Percentiles rank a stretch among this genome's conserved stretches.
These are phyloP conservation scores for Tolypocladium album DNA, from an alignment of 2,329 filamentous ascomycete genomes.

Conservation along the genomic window DNA sequence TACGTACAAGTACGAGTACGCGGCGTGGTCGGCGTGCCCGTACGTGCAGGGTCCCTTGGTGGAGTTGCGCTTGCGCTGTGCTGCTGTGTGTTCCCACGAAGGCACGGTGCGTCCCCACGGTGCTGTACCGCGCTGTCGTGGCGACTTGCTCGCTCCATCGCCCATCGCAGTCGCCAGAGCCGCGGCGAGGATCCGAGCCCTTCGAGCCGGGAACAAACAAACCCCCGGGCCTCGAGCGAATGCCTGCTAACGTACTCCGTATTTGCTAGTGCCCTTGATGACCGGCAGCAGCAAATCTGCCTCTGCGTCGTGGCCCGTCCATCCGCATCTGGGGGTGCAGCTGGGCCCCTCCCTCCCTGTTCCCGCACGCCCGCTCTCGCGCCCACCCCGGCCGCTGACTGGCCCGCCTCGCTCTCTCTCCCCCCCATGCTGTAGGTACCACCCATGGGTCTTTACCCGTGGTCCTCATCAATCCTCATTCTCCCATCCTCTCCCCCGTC, in stretches of 20 bases:
- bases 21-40: neutral
- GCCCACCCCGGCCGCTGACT: neutral
- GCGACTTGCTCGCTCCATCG: neutral
- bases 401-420: conserved; percentile 1
- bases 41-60: neutral
- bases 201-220: too few relatives aligned
- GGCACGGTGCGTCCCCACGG: too few relatives aligned
- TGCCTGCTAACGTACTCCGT: too few relatives aligned
- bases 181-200: neutral
- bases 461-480: conserved; percentile 3
- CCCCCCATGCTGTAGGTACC: neutral
- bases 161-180: neutral
- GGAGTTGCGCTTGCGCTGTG: too few relatives aligned
- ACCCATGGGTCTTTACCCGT: conserved; percentile 2
- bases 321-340: neutral
- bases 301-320: neutral
- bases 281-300: neutral
- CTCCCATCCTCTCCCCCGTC: conserved; percentile 4
- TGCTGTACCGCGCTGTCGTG: neutral
- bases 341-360: neutral
- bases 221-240: neutral
- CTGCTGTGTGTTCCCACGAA: too few relatives aligned
- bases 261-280: neutral
- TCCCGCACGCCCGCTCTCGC: neutral
- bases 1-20: too few relatives aligned